Evolutionary conservation across 2,329 filamentous ascomycete genomes (phyloP), one percentile per base, ranked within the genome.

Genomic region (Epicoccum nigrum): DNA sequence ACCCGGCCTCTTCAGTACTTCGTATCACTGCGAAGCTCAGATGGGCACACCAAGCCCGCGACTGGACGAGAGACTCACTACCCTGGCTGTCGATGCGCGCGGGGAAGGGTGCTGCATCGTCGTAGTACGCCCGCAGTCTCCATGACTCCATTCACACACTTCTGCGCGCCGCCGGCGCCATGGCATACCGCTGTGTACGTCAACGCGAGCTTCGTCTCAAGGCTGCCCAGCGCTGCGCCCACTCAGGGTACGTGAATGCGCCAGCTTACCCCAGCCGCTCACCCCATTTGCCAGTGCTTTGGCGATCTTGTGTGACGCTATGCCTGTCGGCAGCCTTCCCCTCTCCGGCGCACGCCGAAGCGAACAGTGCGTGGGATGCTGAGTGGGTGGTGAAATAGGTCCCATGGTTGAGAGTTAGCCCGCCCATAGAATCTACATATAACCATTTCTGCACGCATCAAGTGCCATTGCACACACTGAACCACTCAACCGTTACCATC

Each of bases 211-310:
- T 35, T 17, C 7, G 11, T 12, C 21, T 27, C 25, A 42, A 41
- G 49, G 27, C 43, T 43, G 49, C 27, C 48, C 31, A 43, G 40
- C 34, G 44, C 51, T 54, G 55, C 50, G 53, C 47, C 60, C 57
- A 60, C 40, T 55, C 53, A 43, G 33, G 17, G 39, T 19, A 35
- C 56, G 42, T 46, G 44, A 41, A 52, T 19, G 38, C 48, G 45
- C 6, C 40, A 45, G 54, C 56, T 60, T 59, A 56, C 54, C 47
- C 53, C 53, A 50, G 35, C 31, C 43, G 32, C 45, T 53, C 40
- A 9, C 51, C 55, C 51, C 45, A 62, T 65, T 52, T 52, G 49
- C 43, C 49, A 52, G 44, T 33, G 49, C 43, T 43, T 44, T 39
- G 49, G 43, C 43, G 38, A 52, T 52, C 49, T 19, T 31, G 43